These are phyloP conservation scores for Corrigiola litoralis DNA, from an alignment of 179 eudicot genomes.

Conservation along the genomic window DNA sequence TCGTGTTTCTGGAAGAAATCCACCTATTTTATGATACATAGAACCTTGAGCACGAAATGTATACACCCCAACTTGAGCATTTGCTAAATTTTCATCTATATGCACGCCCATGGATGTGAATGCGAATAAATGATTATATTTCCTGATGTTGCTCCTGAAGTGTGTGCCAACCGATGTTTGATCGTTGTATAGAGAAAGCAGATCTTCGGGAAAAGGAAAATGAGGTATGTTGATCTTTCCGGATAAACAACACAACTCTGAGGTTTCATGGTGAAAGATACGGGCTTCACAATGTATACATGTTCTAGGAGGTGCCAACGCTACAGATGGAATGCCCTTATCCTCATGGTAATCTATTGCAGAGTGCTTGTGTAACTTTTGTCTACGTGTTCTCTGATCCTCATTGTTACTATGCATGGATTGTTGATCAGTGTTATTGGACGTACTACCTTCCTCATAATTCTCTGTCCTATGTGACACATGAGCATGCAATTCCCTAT, in stretches of 20 bases:
- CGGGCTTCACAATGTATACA: conserved; percentile 1
- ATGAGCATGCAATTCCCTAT: too few relatives aligned
- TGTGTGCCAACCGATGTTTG: background rate
- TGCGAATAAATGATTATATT: conserved; percentile 5
- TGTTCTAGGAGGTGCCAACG: background rate
- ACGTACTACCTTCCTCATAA: background rate
- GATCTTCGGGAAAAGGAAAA: background rate
- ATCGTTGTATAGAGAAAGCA: conserved; percentile 3
- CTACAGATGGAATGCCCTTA: background rate
- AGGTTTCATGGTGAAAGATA: conserved; percentile 3
- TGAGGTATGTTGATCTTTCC: background rate
- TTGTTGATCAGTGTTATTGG: background rate
- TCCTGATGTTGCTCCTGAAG: conserved; percentile 3
- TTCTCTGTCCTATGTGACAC: too few relatives aligned
- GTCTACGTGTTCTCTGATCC: background rate
- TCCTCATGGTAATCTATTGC: background rate
- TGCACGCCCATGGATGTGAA: conserved; percentile 10
- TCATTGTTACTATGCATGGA: too few relatives aligned
- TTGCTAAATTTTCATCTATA: conserved; percentile 7
- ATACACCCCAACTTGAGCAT: background rate
- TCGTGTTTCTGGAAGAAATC: background rate
- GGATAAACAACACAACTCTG: background rate
- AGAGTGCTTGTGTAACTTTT: background rate
- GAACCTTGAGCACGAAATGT: conserved; percentile 7
- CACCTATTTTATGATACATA: background rate